These are phyloP conservation scores for Pilasporangium apinafurcum DNA, from an alignment of 352 stramenopile species.

Conservation along the genomic window DNA sequence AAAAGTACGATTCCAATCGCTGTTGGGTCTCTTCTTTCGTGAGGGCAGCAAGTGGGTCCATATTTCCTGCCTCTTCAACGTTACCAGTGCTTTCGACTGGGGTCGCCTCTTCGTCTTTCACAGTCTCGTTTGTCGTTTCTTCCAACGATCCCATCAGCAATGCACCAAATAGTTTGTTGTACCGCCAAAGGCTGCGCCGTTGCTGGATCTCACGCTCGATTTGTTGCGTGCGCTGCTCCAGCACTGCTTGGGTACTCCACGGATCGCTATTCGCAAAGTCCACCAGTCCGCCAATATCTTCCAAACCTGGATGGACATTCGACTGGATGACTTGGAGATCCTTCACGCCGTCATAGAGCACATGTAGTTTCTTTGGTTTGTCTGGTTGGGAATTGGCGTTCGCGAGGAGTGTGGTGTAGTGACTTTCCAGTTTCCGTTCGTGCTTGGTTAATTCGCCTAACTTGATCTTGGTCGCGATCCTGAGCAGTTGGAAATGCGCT, in stretches of 20 bases:
- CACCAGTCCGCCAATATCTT: constrained; percentile 25
- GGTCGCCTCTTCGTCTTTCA: constrained; percentile 7
- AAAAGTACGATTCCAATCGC: constrained; percentile 37
- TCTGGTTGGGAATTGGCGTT: background rate
- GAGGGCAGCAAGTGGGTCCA: constrained; percentile 15
- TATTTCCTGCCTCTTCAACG: constrained; percentile 2
- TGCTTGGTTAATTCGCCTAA: constrained; percentile 36
- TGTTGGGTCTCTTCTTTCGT: constrained; percentile 28
- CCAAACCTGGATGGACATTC: constrained; percentile 22
- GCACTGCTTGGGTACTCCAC: constrained; percentile 14
- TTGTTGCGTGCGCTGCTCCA: constrained; percentile 16
- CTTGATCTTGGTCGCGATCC: constrained; percentile 43
- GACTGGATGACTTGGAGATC: constrained; percentile 38
- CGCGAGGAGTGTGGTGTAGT: constrained; percentile 24
- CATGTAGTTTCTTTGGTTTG: constrained; percentile 15
- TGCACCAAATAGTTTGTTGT: constrained; percentile 45
- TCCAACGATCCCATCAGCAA: constrained; percentile 30
- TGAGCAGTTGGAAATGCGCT: constrained; percentile 34
- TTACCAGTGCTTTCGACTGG: no score
- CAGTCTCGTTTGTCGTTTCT: constrained; percentile 14
- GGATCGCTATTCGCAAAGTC: constrained; percentile 23
- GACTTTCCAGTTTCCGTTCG: constrained; percentile 26
- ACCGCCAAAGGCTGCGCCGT: constrained; percentile 36
- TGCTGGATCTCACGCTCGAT: constrained; percentile 27
- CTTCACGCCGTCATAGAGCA: constrained; percentile 32